Evolutionary conservation across 345 rosid genomes (phyloP).

Genomic region (Populus ilicifolia): DNA sequence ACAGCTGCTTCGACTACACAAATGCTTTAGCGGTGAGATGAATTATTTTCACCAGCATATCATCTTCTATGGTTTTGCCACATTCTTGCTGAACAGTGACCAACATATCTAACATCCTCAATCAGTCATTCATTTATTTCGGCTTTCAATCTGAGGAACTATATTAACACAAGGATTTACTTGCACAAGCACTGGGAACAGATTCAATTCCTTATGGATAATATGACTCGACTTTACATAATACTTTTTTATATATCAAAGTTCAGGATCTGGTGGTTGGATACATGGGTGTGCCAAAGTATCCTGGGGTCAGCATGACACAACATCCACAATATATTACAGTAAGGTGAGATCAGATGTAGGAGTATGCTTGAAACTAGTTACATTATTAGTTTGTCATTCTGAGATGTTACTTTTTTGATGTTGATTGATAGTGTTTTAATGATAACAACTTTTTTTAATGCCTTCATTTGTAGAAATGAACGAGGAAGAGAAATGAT

Average conservation of each 20-base stretch:
- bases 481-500: conserved; percentile 90
- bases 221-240: neutral
- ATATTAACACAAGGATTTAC: neutral
- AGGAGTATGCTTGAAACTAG: conserved; percentile 2
- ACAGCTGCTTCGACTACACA: conserved; percentile 97
- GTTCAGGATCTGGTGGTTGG: conserved; percentile 89
- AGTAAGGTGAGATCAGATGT: conserved; percentile 49
- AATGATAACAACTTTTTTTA: neutral
- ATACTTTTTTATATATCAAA: conserved; percentile 14
- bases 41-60: neutral
- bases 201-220: neutral
- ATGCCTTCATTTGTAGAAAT: conserved; percentile 49
- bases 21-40: conserved; percentile 90
- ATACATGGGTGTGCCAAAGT: conserved; percentile 97
- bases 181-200: neutral
- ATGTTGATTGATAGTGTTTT: neutral
- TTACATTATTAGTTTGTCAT: neutral
- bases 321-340: conserved; percentile 93
- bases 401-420: neutral
- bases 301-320: conserved; percentile 79
- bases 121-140: neutral
- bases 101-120: neutral
- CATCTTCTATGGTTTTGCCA: neutral
- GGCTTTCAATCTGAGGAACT: neutral
- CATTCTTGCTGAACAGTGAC: neutral